These are phyloP conservation scores for Melocanna baccifera DNA, from an alignment of 176 grass and related monocot genomes.

Conservation along the genomic window DNA sequence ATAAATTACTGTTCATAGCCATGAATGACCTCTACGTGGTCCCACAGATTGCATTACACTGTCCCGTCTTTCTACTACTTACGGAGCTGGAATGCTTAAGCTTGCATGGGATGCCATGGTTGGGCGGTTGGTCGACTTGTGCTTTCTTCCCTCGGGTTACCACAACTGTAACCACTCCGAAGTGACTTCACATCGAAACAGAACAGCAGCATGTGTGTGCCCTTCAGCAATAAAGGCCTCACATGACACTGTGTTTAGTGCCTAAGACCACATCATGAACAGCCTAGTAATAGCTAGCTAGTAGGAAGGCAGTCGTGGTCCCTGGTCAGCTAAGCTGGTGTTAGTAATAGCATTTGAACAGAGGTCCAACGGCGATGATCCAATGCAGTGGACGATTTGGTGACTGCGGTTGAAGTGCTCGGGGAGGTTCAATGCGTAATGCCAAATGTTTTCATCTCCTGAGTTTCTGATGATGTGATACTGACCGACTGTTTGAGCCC, in stretches of 20 bases:
- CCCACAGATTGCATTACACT: too few species aligned
- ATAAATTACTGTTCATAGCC: too few species aligned
- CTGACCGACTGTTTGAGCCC: neutral
- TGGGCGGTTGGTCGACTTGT: neutral
- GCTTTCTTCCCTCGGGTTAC: neutral
- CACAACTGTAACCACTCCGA: neutral
- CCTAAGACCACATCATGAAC: neutral
- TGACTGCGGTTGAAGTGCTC: conserved; percentile 26
- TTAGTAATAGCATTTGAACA: neutral
- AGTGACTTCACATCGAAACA: neutral
- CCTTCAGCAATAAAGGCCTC: conserved; percentile 17
- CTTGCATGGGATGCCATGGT: neutral
- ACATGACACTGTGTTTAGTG: neutral
- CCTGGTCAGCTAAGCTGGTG: neutral
- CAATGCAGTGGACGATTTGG: neutral
- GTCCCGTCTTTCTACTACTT: neutral
- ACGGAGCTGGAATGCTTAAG: neutral
- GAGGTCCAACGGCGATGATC: neutral
- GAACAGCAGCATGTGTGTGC: neutral
- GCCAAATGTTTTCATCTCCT: neutral
- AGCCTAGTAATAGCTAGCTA: neutral
- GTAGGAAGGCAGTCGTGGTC: too few species aligned
- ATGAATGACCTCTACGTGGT: too few species aligned
- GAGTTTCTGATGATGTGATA: neutral
- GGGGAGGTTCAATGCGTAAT: neutral